Conservation (phyloP, 2,329 filamentous ascomycete genomes). For the Fusarium chuoi region DNA sequence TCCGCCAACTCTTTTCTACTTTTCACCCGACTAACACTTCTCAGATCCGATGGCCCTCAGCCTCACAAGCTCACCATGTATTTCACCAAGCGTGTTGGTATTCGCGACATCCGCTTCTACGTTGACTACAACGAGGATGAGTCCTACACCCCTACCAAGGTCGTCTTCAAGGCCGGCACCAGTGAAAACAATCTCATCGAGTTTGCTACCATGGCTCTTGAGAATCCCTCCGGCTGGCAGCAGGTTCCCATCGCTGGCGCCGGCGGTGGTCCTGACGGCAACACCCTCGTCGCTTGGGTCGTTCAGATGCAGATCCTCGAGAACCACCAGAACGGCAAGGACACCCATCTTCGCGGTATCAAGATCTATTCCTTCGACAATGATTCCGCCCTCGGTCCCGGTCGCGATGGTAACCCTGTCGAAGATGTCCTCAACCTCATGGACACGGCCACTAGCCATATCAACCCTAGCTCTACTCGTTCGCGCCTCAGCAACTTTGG, state of each 20-base stretch:
- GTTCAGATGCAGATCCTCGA: slow-evolving; percentile 91
- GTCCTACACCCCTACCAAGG: slow-evolving; percentile 94
- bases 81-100: slow-evolving; percentile 84
- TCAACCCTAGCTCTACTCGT: slow-evolving; percentile 5
- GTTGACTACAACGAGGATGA: slow-evolving; percentile 95
- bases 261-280: slow-evolving; percentile 71
- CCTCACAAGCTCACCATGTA: slow-evolving; percentile 86
- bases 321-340: slow-evolving; percentile 99
- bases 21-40: neutral
- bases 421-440: slow-evolving; percentile 46
- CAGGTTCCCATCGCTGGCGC: slow-evolving; percentile 73
- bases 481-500: slow-evolving; percentile 46
- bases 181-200: slow-evolving; percentile 91
- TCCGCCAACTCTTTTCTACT: neutral
- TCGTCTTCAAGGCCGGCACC: slow-evolving; percentile 88
- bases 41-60: slow-evolving; percentile 82
- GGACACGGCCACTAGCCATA: slow-evolving; percentile 26
- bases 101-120: slow-evolving; percentile 81
- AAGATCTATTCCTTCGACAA: slow-evolving; percentile 79
- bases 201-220: slow-evolving; percentile 82
- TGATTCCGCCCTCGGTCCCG: slow-evolving; percentile 56
- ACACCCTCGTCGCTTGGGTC: slow-evolving; percentile 86
- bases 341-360: slow-evolving; percentile 94
- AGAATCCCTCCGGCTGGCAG: slow-evolving; percentile 88
- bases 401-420: slow-evolving; percentile 49